Evolutionary conservation across 2,329 filamentous ascomycete genomes (phyloP), one percentile per base, ranked within the genome.

Genomic region (Clonostachys rosea): DNA sequence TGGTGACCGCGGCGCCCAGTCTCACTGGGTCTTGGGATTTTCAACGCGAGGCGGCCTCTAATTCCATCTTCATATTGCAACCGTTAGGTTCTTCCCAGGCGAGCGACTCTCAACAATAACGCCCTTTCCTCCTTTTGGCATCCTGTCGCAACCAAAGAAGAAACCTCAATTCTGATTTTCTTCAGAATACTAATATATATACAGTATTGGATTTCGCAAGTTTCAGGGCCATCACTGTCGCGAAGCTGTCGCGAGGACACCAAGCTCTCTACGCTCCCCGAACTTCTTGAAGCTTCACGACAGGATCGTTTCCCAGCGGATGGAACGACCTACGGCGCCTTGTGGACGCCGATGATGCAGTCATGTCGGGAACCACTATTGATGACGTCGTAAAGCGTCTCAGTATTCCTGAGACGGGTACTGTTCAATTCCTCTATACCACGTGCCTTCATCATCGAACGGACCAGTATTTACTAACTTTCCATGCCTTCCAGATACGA

Each of bases 361-460:
- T 62, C 65, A 85, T 85, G 81, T 78, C 80, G 69, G 72, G 70
- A 52, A 75, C 70, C 57, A 75, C 72, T 56, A 79, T 84, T 59
- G 82, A 86, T 53, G 76, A 84, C 67, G 77, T 83, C 61, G 75
- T 83, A 54, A 79, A 78, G 69, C 76, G 78, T 65, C 71, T 84
- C 54, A 75, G 72, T 59, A 70, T 70, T 44, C 65, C 73, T 49
- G 80, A 84, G 54, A 73, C 71, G 60, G 79, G 78, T 83, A 73
- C 51, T 10, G 36, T 39, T n/a, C 36, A 39, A n/a, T 39, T 39
- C 14, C 36, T 39, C 7, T 39, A n/a, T 39, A 18, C 36, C 36
- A 39, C 14, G 7, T n/a, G 36, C 36, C 12, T 39, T 18, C 9
- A 18, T n/a, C 37, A n/a, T n/a, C 12, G n/a, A 13, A n/a, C 17